phyloP scores from a whole-genome alignment of 352 stramenopile genomes.

The Albugo candida region DNA sequence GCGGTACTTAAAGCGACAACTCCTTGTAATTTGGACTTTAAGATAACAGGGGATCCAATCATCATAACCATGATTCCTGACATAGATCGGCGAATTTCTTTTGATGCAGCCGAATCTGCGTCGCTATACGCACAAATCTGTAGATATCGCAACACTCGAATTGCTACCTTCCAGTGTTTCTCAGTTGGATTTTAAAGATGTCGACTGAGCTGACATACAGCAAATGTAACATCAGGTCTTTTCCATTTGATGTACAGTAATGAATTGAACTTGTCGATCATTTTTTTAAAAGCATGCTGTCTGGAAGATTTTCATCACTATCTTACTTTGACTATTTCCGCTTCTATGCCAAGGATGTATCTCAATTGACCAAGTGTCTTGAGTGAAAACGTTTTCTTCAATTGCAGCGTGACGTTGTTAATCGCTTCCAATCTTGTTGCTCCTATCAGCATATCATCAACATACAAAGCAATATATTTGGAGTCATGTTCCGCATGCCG shows the following conservation, averaged over 20 bases:
- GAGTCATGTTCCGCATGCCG: conserved; percentile 1
- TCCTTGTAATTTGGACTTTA: too few relatives aligned
- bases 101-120: not conserved
- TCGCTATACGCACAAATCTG: not conserved
- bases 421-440: not conserved
- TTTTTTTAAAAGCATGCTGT: not conserved
- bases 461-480: conserved; percentile 6
- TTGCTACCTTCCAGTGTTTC: not conserved
- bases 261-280: not conserved
- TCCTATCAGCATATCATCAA: conserved; percentile 10
- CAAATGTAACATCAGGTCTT: not conserved
- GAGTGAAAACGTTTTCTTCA: conserved; percentile 6
- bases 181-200: not conserved
- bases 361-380: conserved; percentile 6
- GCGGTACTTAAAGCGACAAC: too few relatives aligned
- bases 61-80: too few relatives aligned
- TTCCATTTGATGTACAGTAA: not conserved
- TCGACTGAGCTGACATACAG: not conserved
- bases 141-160: not conserved
- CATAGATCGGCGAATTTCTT: too few relatives aligned
- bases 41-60: too few relatives aligned
- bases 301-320: not conserved
- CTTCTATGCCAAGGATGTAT: conserved; percentile 13
- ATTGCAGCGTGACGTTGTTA: conserved; percentile 1
- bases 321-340: conserved; percentile 6